Conservation (phyloP, 2,329 filamentous ascomycete species). For the Colletotrichum musicola region DNA sequence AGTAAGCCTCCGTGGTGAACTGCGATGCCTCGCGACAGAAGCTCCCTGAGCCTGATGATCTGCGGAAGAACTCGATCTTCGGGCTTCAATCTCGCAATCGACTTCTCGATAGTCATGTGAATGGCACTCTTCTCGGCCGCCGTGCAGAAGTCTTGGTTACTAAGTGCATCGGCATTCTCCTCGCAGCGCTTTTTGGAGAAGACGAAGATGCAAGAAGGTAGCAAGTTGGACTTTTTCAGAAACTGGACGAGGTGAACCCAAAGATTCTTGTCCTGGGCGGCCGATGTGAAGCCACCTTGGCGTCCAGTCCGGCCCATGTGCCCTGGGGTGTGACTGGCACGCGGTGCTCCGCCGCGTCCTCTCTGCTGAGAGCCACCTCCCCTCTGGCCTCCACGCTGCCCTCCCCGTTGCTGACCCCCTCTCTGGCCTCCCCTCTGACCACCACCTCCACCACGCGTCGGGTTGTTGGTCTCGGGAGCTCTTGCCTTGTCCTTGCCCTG, state of each 20-base stretch:
- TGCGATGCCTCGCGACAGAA: constrained; percentile 89
- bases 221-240: constrained; percentile 85
- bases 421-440: constrained; percentile 51
- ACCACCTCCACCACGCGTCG: constrained; percentile 49
- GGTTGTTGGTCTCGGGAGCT: constrained; percentile 54
- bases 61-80: constrained; percentile 94
- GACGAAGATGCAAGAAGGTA: constrained; percentile 96
- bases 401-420: constrained; percentile 55
- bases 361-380: constrained; percentile 66
- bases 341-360: constrained; percentile 68
- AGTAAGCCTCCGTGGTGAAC: constrained; percentile 96
- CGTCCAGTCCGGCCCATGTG: constrained; percentile 93
- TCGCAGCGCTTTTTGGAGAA: constrained; percentile 99
- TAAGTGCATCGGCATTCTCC: constrained; percentile 94
- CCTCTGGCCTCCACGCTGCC: constrained; percentile 62
- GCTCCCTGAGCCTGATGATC: constrained; percentile 86
- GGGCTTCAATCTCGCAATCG: constrained; percentile 88
- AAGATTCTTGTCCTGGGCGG: constrained; percentile 93
- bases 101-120: constrained; percentile 97
- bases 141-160: constrained; percentile 95
- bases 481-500: constrained; percentile 85
- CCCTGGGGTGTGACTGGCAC: constrained; percentile 75
- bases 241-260: constrained; percentile 97
- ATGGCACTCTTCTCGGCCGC: constrained; percentile 95
- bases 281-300: constrained; percentile 86